Conservation (phyloP, 495 filamentous ascomycete genomes). For the Neurospora tetraspora region DNA sequence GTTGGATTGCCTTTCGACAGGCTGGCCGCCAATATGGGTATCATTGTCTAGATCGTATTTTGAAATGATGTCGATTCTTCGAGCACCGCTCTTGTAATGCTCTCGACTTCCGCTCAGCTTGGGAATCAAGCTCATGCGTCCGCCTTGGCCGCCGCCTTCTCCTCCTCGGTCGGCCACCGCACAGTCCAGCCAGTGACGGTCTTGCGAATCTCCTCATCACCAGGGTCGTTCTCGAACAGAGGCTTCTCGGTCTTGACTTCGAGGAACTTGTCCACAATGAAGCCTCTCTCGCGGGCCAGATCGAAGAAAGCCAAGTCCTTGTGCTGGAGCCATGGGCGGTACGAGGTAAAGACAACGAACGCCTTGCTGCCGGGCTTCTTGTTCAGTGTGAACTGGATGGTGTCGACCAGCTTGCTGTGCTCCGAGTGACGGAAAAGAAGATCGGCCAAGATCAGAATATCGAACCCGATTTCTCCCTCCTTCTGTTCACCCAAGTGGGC, state of each 20-base stretch:
- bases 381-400: conserved; percentile 53
- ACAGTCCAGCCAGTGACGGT: conserved; percentile 77
- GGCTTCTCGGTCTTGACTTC: conserved; percentile 73
- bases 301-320: conserved; percentile 84
- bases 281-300: conserved; percentile 53
- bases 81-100: background rate
- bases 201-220: conserved; percentile 62
- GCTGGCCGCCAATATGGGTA: background rate
- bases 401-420: conserved; percentile 64
- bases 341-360: conserved; percentile 86
- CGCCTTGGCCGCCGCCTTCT: conserved; percentile 1
- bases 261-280: conserved; percentile 64
- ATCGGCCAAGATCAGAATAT: conserved; percentile 76
- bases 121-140: background rate
- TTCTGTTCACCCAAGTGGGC: conserved; percentile 29
- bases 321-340: conserved; percentile 79
- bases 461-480: conserved; percentile 42
- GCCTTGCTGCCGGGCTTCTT: conserved; percentile 47
- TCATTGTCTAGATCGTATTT: background rate
- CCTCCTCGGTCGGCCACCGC: conserved; percentile 31
- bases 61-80: background rate
- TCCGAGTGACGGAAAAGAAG: conserved; percentile 83
- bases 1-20: background rate
- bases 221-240: conserved; percentile 81
- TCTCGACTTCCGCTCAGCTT: background rate